A percentile compares a stretch with the other conserved stretches of the same genome.
phyloP scores from a whole-genome alignment of 345 rosid species.

The Anastatica hierochuntica region DNA sequence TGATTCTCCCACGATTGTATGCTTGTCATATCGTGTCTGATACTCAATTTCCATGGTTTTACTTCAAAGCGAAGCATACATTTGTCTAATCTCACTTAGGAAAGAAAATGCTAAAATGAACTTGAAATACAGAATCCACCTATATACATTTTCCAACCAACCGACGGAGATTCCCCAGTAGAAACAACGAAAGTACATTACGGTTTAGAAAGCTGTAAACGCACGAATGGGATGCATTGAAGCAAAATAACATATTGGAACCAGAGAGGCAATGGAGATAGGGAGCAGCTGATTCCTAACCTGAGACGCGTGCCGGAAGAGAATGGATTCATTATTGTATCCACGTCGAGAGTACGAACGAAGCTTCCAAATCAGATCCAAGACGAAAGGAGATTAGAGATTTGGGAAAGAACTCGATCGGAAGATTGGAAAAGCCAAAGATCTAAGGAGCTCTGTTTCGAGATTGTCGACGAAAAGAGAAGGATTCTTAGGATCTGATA shows the following conservation, averaged over 20 bases:
- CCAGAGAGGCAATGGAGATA: too few species aligned
- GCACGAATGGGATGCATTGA: background rate
- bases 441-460: slow-evolving; percentile 10
- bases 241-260: too few species aligned
- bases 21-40: too few species aligned
- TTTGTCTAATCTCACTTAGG: too few species aligned
- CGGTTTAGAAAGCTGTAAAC: background rate
- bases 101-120: too few species aligned
- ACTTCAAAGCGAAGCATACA: too few species aligned
- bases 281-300: slow-evolving; percentile 28
- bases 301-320: slow-evolving; percentile 95
- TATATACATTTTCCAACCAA: too few species aligned
- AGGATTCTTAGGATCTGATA: slow-evolving; percentile 10
- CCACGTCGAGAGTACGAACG: too few species aligned
- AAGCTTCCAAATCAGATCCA: slow-evolving; percentile 17
- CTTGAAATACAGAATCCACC: too few species aligned
- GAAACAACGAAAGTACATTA: slow-evolving; percentile 16
- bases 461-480: background rate
- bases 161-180: too few species aligned
- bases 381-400: background rate
- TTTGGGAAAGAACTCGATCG: slow-evolving; percentile 1
- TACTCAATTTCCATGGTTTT: too few species aligned
- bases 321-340: slow-evolving; percentile 87
- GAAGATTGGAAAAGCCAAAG: background rate
- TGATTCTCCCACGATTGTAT: too few species aligned